Evolutionary conservation across 345 rosid species (phyloP).

Genomic region (Bruguiera parviflora): DNA sequence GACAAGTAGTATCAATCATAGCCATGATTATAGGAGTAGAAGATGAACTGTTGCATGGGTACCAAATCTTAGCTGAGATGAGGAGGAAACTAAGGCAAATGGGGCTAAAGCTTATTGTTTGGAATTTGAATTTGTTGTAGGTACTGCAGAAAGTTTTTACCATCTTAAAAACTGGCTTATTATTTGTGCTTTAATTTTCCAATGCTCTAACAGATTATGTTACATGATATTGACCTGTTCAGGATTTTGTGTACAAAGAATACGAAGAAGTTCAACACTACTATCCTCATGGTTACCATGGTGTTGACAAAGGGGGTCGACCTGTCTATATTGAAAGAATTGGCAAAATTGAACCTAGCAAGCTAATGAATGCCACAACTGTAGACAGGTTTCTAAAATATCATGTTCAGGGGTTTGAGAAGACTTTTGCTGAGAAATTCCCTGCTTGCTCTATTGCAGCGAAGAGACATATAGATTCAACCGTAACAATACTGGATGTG

Average conservation of each 20-base stretch:
- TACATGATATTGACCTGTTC: slow-evolving; percentile 16
- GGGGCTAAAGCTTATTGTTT: not conserved
- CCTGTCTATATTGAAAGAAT: slow-evolving; percentile 86
- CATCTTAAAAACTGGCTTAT: not conserved
- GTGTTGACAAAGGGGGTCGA: slow-evolving; percentile 83
- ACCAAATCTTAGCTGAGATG: slow-evolving; percentile 9
- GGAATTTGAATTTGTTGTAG: slow-evolving; percentile 7
- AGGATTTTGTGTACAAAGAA: slow-evolving; percentile 89
- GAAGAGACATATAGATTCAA: slow-evolving; percentile 69
- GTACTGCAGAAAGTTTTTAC: slow-evolving; percentile 10
- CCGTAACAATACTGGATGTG: slow-evolving; percentile 77
- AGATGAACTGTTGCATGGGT: slow-evolving; percentile 13
- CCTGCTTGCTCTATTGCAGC: slow-evolving; percentile 88
- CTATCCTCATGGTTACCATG: slow-evolving; percentile 98
- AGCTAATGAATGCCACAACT: slow-evolving; percentile 73
- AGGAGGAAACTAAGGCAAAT: not conserved
- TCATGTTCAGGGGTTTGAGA: slow-evolving; percentile 91
- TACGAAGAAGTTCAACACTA: slow-evolving; percentile 64
- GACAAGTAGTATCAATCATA: not conserved
- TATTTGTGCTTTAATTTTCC: not conserved
- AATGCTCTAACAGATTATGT: slow-evolving; percentile 10
- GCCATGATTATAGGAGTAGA: slow-evolving; percentile 1
- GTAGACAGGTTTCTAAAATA: slow-evolving; percentile 81
- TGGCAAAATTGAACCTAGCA: slow-evolving; percentile 73
- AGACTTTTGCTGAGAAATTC: slow-evolving; percentile 77